Conservation (phyloP, 176 grass and related monocot genomes). For the Ananas comosus region DNA sequence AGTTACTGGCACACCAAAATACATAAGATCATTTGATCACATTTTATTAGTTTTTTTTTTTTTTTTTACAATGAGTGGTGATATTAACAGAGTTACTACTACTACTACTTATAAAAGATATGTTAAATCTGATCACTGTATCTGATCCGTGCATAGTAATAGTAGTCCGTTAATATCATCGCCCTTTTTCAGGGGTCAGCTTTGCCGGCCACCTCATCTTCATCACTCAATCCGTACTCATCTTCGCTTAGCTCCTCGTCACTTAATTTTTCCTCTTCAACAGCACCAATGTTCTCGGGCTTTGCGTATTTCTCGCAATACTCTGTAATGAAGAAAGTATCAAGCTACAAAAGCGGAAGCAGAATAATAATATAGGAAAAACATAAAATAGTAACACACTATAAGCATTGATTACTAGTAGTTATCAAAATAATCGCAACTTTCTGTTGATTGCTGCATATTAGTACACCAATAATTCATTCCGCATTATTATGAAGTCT, state of each 20-base stretch:
- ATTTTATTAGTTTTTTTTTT: background rate
- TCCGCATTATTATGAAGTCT: background rate
- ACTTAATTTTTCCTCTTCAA: slow-evolving; percentile 50
- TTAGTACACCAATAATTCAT: background rate
- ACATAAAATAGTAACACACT: background rate
- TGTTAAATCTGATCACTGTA: too few species aligned
- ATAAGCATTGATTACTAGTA: background rate
- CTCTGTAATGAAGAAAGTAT: slow-evolving; percentile 23
- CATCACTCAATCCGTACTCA: slow-evolving; percentile 48
- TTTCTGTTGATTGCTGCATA: background rate
- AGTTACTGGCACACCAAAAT: background rate
- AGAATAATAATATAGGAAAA: background rate
- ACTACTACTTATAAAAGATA: too few species aligned
- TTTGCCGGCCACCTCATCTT: slow-evolving; percentile 49
- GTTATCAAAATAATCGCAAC: background rate
- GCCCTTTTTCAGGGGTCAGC: slow-evolving; percentile 36
- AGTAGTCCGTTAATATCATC: background rate
- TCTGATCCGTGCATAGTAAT: too few species aligned
- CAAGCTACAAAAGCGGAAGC: background rate
- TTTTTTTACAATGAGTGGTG: too few species aligned
- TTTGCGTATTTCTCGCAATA: slow-evolving; percentile 67
- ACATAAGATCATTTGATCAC: background rate
- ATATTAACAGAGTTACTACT: too few species aligned
- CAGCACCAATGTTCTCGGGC: slow-evolving; percentile 53
- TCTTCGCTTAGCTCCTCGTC: slow-evolving; percentile 72